These are phyloP conservation scores for Rhodomyrtus tomentosa DNA, from an alignment of 345 rosid genomes.

Conservation along the genomic window DNA sequence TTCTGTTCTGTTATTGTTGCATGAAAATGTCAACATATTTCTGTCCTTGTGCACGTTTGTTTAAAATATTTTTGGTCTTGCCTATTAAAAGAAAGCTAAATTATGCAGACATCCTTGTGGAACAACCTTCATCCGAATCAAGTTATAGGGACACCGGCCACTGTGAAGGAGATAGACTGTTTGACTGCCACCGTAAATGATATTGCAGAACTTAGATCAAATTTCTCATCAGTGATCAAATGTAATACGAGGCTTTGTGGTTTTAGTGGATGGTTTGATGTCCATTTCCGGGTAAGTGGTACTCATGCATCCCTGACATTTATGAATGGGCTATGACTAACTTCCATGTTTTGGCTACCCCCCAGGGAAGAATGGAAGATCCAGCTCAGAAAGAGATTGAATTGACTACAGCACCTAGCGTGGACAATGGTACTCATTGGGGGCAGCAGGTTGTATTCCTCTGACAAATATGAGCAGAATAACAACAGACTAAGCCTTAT, in stretches of 20 bases:
- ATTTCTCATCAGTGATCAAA: conserved; percentile 36
- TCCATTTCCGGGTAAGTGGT: conserved; percentile 76
- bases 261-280: conserved; percentile 97
- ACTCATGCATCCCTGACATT: background rate
- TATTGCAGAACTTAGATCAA: conserved; percentile 55
- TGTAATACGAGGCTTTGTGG: conserved; percentile 53
- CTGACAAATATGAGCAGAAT: background rate
- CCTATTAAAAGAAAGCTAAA: background rate
- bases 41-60: background rate
- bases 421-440: conserved; percentile 80
- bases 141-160: conserved; percentile 63
- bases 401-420: conserved; percentile 86
- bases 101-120: conserved; percentile 77
- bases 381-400: conserved; percentile 66
- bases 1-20: background rate
- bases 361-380: conserved; percentile 67
- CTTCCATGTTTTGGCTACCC: background rate
- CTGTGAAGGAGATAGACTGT: conserved; percentile 83
- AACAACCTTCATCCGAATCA: conserved; percentile 87
- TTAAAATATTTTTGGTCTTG: background rate
- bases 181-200: conserved; percentile 67
- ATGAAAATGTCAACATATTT: background rate
- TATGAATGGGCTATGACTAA: background rate
- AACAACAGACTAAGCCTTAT: background rate
- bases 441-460: conserved; percentile 75